Base-by-base conservation (phyloP, 257 asterid genomes). In the Ilex aquifolium region DNA sequence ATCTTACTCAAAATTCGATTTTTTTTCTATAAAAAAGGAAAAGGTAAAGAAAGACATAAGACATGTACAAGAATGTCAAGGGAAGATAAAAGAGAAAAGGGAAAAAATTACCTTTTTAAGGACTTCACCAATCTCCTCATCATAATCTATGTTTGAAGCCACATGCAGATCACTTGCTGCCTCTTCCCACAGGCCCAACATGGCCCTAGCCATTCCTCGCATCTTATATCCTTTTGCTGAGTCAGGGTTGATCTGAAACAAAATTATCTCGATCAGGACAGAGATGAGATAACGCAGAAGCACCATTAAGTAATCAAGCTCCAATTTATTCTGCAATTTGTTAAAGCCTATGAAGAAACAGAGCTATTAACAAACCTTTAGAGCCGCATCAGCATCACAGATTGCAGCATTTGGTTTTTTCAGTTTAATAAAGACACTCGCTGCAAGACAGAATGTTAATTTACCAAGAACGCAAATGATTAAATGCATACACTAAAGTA, bases 191-290 rank as follows among this genome's bases (percentile, higher is more conserved):
- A 21, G 86, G 65, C 95, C 96, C 78, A 88, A 54, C 95, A 84
- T 81, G 61, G 87, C 83, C 78, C 81, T 80, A 39, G 94, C 91
- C 78, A 82, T 75, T 40, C 96, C 98, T 65, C 95, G 83, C 55
- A 83, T 74, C 84, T 91, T 91, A 60, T 83, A 91, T 27, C 95
- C 96, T 72, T 81, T 88, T 17, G 96, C 94, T 32, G 90, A 88
- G 80, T 86, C 95, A 15, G 88, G 83, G 64, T 88, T 84, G 73
- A 88, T 82, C 96, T 90, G 68, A 49, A 53, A 75, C 32, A 39
- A 54, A 49, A 67, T 57, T 32, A 16, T 13, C 27, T 21, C 27
- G 1, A 21, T 61, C 53, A 62, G 65, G 60, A 57, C 55, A 51
- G 64, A 51, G 66, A 15, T 21, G 54, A 32, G 56, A 21, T 64